Conservation (phyloP, 78 protist genomes). For the Monosiga brevicollis region DNA sequence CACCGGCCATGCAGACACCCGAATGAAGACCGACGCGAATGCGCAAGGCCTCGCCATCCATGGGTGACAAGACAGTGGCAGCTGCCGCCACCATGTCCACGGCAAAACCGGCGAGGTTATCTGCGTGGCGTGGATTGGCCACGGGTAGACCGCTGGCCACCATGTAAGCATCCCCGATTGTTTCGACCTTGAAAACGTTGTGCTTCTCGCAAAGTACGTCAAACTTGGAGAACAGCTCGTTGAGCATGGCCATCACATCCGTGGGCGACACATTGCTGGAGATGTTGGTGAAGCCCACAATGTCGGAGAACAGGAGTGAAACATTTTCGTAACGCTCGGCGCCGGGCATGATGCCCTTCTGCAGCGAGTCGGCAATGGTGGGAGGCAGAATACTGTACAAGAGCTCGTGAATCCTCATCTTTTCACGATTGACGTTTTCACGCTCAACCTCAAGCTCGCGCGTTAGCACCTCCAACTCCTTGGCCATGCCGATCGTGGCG, state of each 20-base stretch:
- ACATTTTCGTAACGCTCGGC: neutral
- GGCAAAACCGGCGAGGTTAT: neutral
- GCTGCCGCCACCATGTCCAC: neutral
- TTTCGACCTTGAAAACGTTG: neutral
- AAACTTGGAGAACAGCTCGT: neutral
- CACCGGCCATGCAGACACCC: neutral
- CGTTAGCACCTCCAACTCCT: neutral
- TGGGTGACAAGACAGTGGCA: neutral
- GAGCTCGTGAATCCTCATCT: neutral
- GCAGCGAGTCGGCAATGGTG: neutral
- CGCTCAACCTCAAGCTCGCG: neutral
- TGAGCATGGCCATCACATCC: neutral
- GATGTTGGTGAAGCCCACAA: neutral
- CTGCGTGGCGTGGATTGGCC: neutral
- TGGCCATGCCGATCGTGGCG: neutral
- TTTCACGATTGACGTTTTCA: neutral
- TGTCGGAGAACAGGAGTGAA: neutral
- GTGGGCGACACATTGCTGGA: neutral
- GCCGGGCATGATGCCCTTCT: neutral
- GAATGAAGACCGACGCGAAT: neutral
- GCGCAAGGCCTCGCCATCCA: neutral
- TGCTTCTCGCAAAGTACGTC: neutral
- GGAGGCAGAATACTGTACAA: neutral
- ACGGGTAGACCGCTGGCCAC: neutral
- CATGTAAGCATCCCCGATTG: neutral